These are phyloP conservation scores for Boletus semigastroideus DNA, from an alignment of 1,284 basidiomycete species.

Conservation along the genomic window DNA sequence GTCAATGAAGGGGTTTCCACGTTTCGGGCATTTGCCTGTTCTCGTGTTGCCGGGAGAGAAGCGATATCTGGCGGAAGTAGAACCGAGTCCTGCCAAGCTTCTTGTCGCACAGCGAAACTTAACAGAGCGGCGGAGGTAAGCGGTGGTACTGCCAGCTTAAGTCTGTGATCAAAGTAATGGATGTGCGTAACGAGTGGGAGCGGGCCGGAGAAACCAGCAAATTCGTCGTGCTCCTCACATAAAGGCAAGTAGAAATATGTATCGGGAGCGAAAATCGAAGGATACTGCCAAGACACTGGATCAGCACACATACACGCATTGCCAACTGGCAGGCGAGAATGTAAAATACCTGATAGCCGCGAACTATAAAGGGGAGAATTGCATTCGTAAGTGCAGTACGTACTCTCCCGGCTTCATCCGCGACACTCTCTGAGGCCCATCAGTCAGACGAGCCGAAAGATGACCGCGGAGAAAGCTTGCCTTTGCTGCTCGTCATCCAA, in stretches of 20 bases:
- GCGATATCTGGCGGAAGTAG: conserved; percentile 26
- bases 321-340: neutral
- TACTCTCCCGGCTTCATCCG: conserved; percentile 15
- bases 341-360: conserved; percentile 37
- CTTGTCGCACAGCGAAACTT: conserved; percentile 36
- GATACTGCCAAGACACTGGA: conserved; percentile 32
- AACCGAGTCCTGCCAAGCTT: conserved; percentile 34
- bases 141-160: conserved; percentile 41
- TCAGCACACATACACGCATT: neutral
- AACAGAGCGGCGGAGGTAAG: conserved; percentile 40
- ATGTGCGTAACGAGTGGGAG: conserved; percentile 34
- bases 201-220: conserved; percentile 30
- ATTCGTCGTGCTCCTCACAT: conserved; percentile 24
- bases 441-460: conserved; percentile 15
- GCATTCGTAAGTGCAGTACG: conserved; percentile 29
- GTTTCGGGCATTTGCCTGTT: conserved; percentile 29
- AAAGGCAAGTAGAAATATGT: conserved; percentile 40
- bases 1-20: conserved; percentile 32
- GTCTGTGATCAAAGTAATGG: conserved; percentile 40
- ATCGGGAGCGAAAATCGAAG: conserved; percentile 42
- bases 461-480: conserved; percentile 30
- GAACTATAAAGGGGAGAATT: conserved; percentile 34
- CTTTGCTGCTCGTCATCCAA: conserved; percentile 52
- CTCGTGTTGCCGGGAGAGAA: conserved; percentile 36
- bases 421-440: conserved; percentile 22